These are phyloP conservation scores for Asterochloris erici DNA, from an alignment of 139 green algal genomes.

Conservation along the genomic window DNA sequence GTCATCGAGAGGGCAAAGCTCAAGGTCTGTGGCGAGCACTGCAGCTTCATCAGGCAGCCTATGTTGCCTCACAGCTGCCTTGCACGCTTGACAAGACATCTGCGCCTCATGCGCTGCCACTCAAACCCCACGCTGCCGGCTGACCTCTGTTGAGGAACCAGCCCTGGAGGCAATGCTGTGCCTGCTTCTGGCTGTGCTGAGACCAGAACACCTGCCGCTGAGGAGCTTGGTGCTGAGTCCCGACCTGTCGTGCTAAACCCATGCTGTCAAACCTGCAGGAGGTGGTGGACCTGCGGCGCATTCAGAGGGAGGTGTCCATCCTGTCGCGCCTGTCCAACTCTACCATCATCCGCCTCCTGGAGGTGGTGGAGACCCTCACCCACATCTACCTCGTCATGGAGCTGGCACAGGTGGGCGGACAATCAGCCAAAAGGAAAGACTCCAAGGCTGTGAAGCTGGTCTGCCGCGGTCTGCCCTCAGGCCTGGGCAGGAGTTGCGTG, in stretches of 20 bases:
- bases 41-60: too few species aligned
- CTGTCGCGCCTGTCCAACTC: slow-evolving; percentile 68
- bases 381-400: slow-evolving; percentile 88
- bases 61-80: too few species aligned
- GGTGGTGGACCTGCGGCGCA: slow-evolving; percentile 47
- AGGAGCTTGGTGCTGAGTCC: neutral
- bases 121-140: too few species aligned
- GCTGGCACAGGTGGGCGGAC: slow-evolving; percentile 58
- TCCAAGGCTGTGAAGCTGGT: too few species aligned
- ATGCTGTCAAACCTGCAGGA: slow-evolving; percentile 30
- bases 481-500: too few species aligned
- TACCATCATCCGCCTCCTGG: slow-evolving; percentile 64
- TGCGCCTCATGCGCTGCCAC: too few species aligned
- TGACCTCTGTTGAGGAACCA: too few species aligned
- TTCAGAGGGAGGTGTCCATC: slow-evolving; percentile 79
- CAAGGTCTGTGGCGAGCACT: slow-evolving; percentile 19
- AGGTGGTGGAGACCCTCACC: slow-evolving; percentile 65
- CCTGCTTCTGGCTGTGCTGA: too few species aligned
- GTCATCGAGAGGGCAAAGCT: slow-evolving; percentile 82
- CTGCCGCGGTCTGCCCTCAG: too few species aligned
- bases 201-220: neutral
- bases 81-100: too few species aligned
- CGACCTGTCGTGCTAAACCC: neutral
- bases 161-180: too few species aligned
- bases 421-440: neutral